Percentiles rank a stretch among this genome's conserved stretches.
phyloP scores from a whole-genome alignment of 163 green algal species.

The Scenedesmus sp. region DNA sequence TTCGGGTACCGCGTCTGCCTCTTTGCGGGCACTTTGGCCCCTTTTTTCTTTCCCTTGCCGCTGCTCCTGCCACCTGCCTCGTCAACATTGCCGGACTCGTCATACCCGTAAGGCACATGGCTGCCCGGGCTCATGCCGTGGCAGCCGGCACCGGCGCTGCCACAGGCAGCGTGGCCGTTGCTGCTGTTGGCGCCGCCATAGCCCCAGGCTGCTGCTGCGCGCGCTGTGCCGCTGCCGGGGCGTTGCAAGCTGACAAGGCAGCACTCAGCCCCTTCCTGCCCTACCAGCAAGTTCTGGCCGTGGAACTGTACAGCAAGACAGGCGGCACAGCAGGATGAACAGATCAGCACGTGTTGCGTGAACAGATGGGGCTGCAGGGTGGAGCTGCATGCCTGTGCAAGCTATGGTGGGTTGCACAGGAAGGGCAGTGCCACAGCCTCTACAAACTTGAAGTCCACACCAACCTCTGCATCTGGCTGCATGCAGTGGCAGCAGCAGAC shows the following conservation, averaged over 20 bases:
- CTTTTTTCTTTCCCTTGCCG: conserved; percentile 54
- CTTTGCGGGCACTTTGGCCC: conserved; percentile 56
- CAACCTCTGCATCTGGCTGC: too few species aligned
- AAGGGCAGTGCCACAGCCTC: too few species aligned
- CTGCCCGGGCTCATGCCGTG: conserved; percentile 22
- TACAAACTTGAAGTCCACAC: too few species aligned
- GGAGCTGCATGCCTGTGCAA: background rate
- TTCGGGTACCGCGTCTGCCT: conserved; percentile 65
- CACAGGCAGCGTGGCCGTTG: background rate
- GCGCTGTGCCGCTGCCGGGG: background rate
- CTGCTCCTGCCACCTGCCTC: background rate
- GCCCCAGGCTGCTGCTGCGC: conserved; percentile 40
- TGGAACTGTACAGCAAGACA: conserved; percentile 51
- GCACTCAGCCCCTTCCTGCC: conserved; percentile 61
- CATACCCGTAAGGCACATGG: background rate
- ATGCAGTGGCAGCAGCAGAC: too few species aligned
- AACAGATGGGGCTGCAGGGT: background rate
- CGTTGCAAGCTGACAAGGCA: conserved; percentile 55
- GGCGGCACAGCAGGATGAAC: background rate
- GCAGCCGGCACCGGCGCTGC: background rate
- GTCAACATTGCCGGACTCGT: background rate
- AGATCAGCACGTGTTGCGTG: background rate
- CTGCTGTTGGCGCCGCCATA: conserved; percentile 5
- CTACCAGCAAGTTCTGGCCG: conserved; percentile 58
- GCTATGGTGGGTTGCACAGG: too few species aligned